Base-by-base conservation (phyloP, 805 yeast species). In the Kuraishia cidri region DNA sequence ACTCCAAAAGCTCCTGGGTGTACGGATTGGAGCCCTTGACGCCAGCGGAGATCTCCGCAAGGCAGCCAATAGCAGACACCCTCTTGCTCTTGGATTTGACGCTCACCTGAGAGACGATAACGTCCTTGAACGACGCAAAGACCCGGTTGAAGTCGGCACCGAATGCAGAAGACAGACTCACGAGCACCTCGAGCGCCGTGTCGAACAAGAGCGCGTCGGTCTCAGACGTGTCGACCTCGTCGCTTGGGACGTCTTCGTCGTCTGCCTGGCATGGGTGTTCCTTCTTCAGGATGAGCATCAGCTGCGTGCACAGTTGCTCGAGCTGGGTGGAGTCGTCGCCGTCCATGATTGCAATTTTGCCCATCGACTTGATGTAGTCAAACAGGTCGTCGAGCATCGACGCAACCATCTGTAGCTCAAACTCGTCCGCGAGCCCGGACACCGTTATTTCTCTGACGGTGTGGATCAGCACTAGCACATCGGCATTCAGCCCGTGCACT, bases 241-340 rank as follows among this genome's bases (percentile, higher is more conserved):
- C 62, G 8, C 39, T 39, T 30, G 56, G 58, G 30, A 48, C 35
- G 35, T 55, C 61, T 24, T 47, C 56, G 37, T 72, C 74, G 43
- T 80, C 92, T 44, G 77, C 74, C 67, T 88, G 96, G 52, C 87
- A 84, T 32, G 79, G 68, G 53, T 90, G 98, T 46, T 79, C 79
- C 51, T 83, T 84, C 60, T 77, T 79, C 54, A 92, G 65, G 36
- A 92, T 64, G 40, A 69, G 64, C 72, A 83, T 67, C 38, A 90
- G 62, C 51, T 77, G 82, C 21, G 69, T 66, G 50, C 94, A 81
- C 40, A 90, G 62, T 20, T 64, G 48, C 58, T 83, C 88, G 44
- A 88, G 66, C 14, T 62, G 57, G 25, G 69, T 57, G 35, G 77
- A 60, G 37, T 69, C 64, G 35, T 72, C 72, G 33, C 62, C 62